Conservation (phyloP, 116 monocot species). For the Papilionanthe hybrid region DNA sequence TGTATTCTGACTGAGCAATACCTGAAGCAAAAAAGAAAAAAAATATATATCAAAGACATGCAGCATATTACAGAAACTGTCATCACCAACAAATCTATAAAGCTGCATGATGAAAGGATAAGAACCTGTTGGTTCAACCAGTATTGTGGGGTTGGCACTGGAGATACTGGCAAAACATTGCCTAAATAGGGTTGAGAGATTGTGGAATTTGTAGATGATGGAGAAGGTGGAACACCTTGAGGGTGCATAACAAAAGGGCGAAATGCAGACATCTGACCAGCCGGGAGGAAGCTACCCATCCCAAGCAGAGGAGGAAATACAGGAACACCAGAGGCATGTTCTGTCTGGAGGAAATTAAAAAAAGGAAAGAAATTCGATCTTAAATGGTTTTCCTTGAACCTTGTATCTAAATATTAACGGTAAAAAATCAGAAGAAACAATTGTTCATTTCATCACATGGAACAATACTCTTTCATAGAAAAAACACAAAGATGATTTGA, state of each 20-base stretch:
- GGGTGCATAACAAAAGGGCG: conserved; percentile 69
- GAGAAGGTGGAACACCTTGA: conserved; percentile 57
- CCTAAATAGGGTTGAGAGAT: conserved; percentile 21
- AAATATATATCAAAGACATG: too few species aligned
- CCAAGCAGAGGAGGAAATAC: conserved; percentile 45
- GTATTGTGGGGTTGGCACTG: conserved; percentile 18
- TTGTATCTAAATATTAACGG: not conserved
- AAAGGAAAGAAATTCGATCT: not conserved
- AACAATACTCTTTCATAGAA: too few species aligned
- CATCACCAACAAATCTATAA: too few species aligned
- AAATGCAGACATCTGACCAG: conserved; percentile 48
- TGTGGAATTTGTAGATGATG: conserved; percentile 19
- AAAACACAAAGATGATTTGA: too few species aligned
- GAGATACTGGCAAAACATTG: conserved; percentile 34
- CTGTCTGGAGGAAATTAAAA: conserved; percentile 27
- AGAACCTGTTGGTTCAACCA: conserved; percentile 60
- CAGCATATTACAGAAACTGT: too few species aligned
- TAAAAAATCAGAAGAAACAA: too few species aligned
- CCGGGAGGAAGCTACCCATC: conserved; percentile 43
- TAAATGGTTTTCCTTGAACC: not conserved
- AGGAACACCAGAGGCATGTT: conserved; percentile 26
- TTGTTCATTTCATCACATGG: too few species aligned
- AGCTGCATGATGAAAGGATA: not conserved
- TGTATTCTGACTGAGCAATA: conserved; percentile 22
- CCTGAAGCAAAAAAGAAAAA: too few species aligned